Evolutionary conservation across 202 grass and related monocot genomes (phyloP).

Genomic region (Zoysia matrella): DNA sequence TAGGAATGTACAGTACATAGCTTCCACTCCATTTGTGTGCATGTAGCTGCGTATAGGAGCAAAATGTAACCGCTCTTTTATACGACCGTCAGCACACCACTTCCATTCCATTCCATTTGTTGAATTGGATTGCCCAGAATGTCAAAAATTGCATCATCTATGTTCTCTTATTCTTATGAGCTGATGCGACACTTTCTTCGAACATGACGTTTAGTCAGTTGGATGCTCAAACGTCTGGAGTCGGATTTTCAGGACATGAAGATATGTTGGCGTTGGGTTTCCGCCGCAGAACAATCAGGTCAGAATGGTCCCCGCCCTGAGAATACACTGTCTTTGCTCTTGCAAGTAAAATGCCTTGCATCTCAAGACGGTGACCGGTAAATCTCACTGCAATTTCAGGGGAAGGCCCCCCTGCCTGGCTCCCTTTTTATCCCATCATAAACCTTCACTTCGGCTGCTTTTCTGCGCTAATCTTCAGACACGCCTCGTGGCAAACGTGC

Average conservation of each 20-base stretch:
- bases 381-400: constrained; percentile 44
- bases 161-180: neutral
- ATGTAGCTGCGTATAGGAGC: too few relatives aligned
- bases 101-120: too few relatives aligned
- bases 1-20: neutral
- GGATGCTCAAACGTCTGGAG: neutral
- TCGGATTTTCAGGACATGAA: neutral
- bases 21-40: neutral
- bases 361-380: neutral
- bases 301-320: constrained; percentile 38
- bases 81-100: constrained; percentile 5
- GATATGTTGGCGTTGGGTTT: neutral
- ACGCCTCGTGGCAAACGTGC: neutral
- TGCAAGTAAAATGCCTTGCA: constrained; percentile 34
- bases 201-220: neutral
- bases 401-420: neutral
- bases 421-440: neutral
- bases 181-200: neutral
- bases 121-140: neutral
- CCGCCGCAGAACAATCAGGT: neutral
- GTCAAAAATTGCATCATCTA: neutral
- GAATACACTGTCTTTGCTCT: neutral
- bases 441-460: neutral
- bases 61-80: neutral
- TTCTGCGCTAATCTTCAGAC: neutral